Conservation (phyloP, 2,329 filamentous ascomycete species). For the Coniochaeta hoffmannii region DNA sequence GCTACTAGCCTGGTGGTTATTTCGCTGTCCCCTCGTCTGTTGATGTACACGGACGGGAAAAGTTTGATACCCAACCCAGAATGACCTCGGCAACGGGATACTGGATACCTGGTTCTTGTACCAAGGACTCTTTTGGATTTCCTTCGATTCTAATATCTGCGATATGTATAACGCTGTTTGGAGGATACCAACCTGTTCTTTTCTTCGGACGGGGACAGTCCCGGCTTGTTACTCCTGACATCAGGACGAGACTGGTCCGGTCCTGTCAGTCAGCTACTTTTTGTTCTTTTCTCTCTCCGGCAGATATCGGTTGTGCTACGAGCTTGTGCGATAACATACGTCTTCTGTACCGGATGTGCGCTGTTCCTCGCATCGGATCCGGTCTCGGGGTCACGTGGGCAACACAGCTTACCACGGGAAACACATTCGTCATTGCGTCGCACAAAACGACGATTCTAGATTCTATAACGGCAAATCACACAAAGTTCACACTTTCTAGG, state of each 20-base stretch:
- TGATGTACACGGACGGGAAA: constrained; percentile 19
- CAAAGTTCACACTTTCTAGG: constrained; percentile 28
- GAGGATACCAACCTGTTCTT: constrained; percentile 5
- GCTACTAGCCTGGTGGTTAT: constrained; percentile 4
- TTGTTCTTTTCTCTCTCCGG: constrained; percentile 8
- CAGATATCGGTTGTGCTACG: constrained; percentile 23
- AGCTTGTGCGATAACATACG: constrained; percentile 20
- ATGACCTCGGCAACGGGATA: constrained; percentile 12
- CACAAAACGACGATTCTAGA: constrained; percentile 18
- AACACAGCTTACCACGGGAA: background rate
- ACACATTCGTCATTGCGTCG: constrained; percentile 17
- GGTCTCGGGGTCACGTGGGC: constrained; percentile 5
- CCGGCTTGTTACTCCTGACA: background rate
- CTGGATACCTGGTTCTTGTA: background rate
- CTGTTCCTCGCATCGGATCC: constrained; percentile 20
- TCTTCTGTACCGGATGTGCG: constrained; percentile 21
- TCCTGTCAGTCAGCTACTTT: background rate
- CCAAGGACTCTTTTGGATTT: background rate
- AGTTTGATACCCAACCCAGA: constrained; percentile 27
- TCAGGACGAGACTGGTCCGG: background rate
- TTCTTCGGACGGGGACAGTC: background rate
- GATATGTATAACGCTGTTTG: constrained; percentile 9
- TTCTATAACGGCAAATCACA: constrained; percentile 19
- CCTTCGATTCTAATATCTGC: constrained; percentile 2
- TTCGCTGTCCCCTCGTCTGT: background rate